Conservation (phyloP, 257 asterid species). For the Solanum clarkiae region DNA sequence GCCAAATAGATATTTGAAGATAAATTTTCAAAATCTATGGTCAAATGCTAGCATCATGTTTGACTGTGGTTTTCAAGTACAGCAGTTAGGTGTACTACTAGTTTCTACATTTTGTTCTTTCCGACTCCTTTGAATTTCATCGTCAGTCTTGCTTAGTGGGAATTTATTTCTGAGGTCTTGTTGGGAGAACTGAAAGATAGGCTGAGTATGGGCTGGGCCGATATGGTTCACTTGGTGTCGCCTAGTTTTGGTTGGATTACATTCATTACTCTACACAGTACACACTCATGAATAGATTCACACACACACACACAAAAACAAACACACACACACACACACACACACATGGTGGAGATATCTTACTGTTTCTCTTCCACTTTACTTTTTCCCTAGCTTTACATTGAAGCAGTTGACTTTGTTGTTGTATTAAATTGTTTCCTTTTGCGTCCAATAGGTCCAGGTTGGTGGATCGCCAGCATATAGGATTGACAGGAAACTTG, state of each 20-base stretch:
- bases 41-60: not conserved
- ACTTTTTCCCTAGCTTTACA: not conserved
- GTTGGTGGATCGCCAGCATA: conserved; percentile 85
- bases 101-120: not conserved
- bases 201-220: not conserved
- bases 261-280: not conserved
- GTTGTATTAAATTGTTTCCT: not conserved
- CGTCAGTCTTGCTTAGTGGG: not conserved
- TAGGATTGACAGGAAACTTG: conserved; percentile 57
- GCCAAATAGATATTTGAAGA: not conserved
- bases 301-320: not conserved
- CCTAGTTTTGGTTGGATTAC: not conserved
- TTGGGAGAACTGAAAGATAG: not conserved
- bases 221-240: not conserved
- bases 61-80: not conserved
- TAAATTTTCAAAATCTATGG: not conserved
- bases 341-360: not conserved
- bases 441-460: conserved; percentile 50
- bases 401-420: not conserved
- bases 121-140: not conserved
- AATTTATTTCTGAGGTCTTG: not conserved
- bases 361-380: not conserved
- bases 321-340: not conserved
- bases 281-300: not conserved
- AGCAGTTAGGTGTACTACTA: not conserved